phyloP scores from a whole-genome alignment of 306 rosid species.

The Ceratonia siliqua region DNA sequence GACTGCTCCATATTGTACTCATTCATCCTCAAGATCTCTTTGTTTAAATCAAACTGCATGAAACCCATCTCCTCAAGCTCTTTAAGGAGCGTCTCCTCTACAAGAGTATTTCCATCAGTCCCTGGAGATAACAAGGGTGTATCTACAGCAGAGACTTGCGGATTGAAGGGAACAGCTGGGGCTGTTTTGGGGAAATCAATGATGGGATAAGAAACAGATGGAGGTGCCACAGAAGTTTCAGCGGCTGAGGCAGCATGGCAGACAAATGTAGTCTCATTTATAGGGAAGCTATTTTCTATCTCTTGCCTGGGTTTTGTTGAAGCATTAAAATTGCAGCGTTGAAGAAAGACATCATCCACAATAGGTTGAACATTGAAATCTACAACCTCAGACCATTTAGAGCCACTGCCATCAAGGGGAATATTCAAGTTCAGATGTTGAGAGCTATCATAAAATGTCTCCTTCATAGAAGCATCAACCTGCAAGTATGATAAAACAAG shows the following conservation, averaged over 20 bases:
- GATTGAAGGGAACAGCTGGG: conserved; percentile 24
- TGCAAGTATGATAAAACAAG: conserved; percentile 30
- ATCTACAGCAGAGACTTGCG: conserved; percentile 31
- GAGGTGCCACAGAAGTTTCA: conserved; percentile 26
- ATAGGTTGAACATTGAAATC: conserved; percentile 48
- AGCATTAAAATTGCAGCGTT: conserved; percentile 31
- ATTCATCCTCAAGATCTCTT: conserved; percentile 64
- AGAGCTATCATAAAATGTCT: conserved; percentile 39
- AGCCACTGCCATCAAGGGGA: conserved; percentile 43
- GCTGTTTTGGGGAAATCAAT: conserved; percentile 39
- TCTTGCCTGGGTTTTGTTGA: conserved; percentile 37
- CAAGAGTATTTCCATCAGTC: conserved; percentile 18
- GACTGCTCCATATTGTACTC: conserved; percentile 66
- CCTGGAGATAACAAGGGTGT: conserved; percentile 38
- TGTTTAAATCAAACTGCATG: conserved; percentile 67
- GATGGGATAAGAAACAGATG: conserved; percentile 47
- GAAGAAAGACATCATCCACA: conserved; percentile 34
- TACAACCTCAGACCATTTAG: conserved; percentile 34
- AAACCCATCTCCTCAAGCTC: conserved; percentile 84
- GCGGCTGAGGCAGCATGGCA: conserved; percentile 34
- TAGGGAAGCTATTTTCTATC: conserved; percentile 35
- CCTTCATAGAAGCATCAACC: conserved; percentile 66
- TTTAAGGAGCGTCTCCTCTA: conserved; percentile 65
- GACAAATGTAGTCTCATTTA: conserved; percentile 52
- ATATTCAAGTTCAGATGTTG: conserved; percentile 61